Evolutionary conservation across 331 rosid genomes (phyloP).

Genomic region (Quercus lobata): DNA sequence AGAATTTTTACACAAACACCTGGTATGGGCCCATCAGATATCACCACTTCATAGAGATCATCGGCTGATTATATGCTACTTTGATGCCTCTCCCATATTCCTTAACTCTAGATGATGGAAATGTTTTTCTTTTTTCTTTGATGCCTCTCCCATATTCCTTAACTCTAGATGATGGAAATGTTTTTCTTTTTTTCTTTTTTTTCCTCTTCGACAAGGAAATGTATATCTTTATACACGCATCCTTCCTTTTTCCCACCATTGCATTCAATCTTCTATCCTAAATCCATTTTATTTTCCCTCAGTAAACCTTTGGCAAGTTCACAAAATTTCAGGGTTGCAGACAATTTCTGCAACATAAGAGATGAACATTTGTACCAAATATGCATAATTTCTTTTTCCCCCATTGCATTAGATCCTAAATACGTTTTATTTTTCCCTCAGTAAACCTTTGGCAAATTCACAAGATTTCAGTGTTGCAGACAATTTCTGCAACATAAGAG

Average conservation of each 20-base stretch:
- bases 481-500: background rate
- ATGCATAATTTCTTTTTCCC: background rate
- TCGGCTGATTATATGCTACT: background rate
- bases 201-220: too few species aligned
- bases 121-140: background rate
- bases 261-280: background rate
- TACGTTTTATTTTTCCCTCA: background rate
- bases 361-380: background rate
- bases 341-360: conserved; percentile 1
- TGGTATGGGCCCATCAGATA: too few species aligned
- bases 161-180: background rate
- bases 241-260: background rate
- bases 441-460: background rate
- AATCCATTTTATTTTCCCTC: background rate
- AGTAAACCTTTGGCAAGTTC: background rate
- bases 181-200: too few species aligned
- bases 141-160: background rate
- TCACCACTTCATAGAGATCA: too few species aligned
- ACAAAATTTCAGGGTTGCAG: background rate
- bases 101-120: background rate
- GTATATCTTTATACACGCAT: background rate
- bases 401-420: background rate
- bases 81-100: background rate
- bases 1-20: too few species aligned
- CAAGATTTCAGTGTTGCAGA: background rate